Conservation (phyloP, 2,329 filamentous ascomycete genomes). For the Aspergillus alliaceus region DNA sequence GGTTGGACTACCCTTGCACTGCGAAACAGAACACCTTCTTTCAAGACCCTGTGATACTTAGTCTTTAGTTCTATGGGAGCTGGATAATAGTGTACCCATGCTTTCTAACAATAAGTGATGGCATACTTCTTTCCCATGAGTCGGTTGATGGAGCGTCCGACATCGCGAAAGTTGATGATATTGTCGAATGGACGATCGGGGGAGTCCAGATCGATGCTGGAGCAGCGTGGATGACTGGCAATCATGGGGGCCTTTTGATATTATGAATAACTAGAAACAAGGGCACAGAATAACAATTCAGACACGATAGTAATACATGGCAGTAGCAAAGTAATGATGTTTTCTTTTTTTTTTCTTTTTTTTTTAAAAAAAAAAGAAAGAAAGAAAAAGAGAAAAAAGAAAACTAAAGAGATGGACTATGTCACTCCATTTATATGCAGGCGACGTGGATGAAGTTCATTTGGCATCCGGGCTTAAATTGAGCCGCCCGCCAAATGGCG, state of each 20-base stretch:
- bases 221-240: background rate
- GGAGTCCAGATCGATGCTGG: conserved; percentile 33
- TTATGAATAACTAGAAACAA: background rate
- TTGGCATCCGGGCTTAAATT: background rate
- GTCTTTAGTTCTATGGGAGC: too few relatives aligned
- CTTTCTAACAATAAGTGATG: too few relatives aligned
- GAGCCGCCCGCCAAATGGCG: conserved; percentile 15
- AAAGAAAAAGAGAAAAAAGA: background rate
- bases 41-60: conserved; percentile 47
- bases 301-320: background rate
- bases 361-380: background rate
- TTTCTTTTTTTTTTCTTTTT: too few relatives aligned
- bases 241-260: background rate
- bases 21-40: conserved; percentile 66
- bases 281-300: background rate
- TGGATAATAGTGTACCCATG: too few relatives aligned
- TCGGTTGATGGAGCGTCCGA: conserved; percentile 66
- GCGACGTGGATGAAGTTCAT: conserved; percentile 4
- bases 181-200: conserved; percentile 50
- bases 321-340: too few relatives aligned
- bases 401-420: background rate
- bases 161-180: conserved; percentile 76
- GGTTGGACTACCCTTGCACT: conserved; percentile 59
- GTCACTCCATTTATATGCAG: background rate
- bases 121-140: conserved; percentile 57